These are phyloP conservation scores for Oryza punctata DNA, from an alignment of 176 grass and related monocot species.

Conservation along the genomic window DNA sequence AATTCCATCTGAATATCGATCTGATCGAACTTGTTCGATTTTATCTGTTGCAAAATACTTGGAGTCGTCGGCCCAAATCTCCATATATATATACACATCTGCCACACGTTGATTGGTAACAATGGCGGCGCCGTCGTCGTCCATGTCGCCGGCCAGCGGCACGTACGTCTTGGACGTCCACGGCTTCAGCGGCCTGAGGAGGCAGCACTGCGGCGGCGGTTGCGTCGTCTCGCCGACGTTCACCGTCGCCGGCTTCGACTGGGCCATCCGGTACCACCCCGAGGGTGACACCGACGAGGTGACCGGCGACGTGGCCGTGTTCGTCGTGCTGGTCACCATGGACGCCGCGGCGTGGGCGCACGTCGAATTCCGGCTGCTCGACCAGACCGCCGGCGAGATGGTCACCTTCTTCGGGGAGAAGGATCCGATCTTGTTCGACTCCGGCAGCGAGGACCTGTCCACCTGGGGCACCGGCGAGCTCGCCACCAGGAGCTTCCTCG, in stretches of 20 bases:
- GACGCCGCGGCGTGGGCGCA: constrained; percentile 6
- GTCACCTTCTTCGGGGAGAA: neutral
- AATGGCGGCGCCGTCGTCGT: too few species aligned
- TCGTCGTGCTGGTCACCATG: constrained; percentile 9
- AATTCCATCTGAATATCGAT: too few species aligned
- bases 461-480: neutral
- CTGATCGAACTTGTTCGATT: too few species aligned
- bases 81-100: too few species aligned
- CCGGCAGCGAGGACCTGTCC: neutral
- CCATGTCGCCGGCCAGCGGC: neutral
- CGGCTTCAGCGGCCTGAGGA: neutral
- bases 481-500: neutral
- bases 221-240: neutral
- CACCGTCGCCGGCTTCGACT: constrained; percentile 12
- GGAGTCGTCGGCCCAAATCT: too few species aligned
- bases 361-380: constrained; percentile 6
- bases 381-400: neutral
- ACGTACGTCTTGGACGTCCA: constrained; percentile 16
- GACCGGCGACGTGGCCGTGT: neutral
- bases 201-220: neutral
- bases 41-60: too few species aligned
- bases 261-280: constrained; percentile 31
- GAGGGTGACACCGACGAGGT: neutral
- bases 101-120: too few species aligned
- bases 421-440: neutral